Evolutionary conservation across 345 rosid genomes (phyloP), one percentile per base, ranked within the genome.

Genomic region (Melastoma malabathricum): DNA sequence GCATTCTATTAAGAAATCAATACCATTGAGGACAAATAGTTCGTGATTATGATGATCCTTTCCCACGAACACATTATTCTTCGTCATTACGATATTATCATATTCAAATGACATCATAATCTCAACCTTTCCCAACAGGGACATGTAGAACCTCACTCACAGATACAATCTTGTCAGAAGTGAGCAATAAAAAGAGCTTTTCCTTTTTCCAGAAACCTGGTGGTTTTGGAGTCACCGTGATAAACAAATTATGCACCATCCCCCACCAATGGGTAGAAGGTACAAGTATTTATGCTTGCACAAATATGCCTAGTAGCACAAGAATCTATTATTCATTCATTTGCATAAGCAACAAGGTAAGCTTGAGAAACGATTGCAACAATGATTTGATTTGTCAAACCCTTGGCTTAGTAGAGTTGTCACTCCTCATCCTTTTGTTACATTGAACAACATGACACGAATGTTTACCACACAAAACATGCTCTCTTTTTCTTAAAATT

Each of bases 261-360:
- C 51, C 22, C 51, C 20, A 48, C 14, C 9, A 10, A 18, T 10
- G 10, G 1, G 14, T 48, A 48, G 51, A 20, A 48, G 51, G 51
- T 13, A 17, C 3, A 48, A 18, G 51, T 10, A 48, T 48, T 12
- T 48, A 9, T 15, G 23, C 16, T 48, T 48, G 51, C 22, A 48
- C 25, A 48, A 48, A 48, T 48, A 5, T 48, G 51, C 51, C 10
- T 48, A 6, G 23, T 48, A 48, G 51, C 51, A 48, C 27, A 2
- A 13, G 27, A 48, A 8, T 48, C 22, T 48, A 48, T 23, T 13
- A 2, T 13, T 1, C 13, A 18, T 3, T 48, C 25, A 22, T 22
- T 48, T 13, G 16, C 51, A 48, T 18, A 8, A 5, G 25, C 25
- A 8, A 48, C 25, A 16, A 48, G 4, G 20, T 48, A 16, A n/a